Percentiles rank a stretch among this genome's conserved stretches.
These are phyloP conservation scores for Clathrus columnatus DNA, from an alignment of 768 basidiomycete species.

Conservation along the genomic window DNA sequence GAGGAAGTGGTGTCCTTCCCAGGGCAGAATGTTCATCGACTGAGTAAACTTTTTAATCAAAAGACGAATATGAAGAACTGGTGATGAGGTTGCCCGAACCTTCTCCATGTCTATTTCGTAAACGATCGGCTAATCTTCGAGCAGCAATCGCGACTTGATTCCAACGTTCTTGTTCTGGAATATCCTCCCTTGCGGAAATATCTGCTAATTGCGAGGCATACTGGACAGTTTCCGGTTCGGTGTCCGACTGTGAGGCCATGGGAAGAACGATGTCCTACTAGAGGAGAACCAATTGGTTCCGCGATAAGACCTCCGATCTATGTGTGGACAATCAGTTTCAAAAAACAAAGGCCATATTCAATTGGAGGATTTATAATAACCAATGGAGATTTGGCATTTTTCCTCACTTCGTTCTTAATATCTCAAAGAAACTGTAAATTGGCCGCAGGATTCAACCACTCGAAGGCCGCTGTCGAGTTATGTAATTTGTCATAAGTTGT, in stretches of 20 bases:
- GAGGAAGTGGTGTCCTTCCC: conserved; percentile 57
- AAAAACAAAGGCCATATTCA: background rate
- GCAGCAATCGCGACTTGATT: conserved; percentile 40
- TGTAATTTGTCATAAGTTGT: too few relatives aligned
- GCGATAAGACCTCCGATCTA: background rate
- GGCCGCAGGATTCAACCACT: too few relatives aligned
- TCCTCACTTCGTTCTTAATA: too few relatives aligned
- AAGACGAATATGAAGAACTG: background rate
- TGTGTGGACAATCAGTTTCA: background rate
- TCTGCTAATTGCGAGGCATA: conserved; percentile 6
- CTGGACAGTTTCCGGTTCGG: conserved; percentile 3
- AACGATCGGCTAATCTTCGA: conserved; percentile 50
- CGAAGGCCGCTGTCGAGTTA: too few relatives aligned
- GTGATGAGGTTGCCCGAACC: conserved; percentile 30
- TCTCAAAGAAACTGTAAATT: too few relatives aligned
- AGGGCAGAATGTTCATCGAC: conserved; percentile 66
- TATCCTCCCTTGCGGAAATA: conserved; percentile 2
- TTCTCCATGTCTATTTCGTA: conserved; percentile 47
- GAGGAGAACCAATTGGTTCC: background rate
- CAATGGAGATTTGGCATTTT: too few relatives aligned
- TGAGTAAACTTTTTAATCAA: conserved; percentile 22
- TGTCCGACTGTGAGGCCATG: background rate
- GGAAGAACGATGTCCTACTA: background rate
- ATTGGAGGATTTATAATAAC: too few relatives aligned
- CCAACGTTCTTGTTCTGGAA: conserved; percentile 33